A percentile compares a stretch with the other conserved stretches of the same genome.
Evolutionary conservation across 1,139 yeast genomes (phyloP).

Genomic region (Taphrina flavorubra): DNA sequence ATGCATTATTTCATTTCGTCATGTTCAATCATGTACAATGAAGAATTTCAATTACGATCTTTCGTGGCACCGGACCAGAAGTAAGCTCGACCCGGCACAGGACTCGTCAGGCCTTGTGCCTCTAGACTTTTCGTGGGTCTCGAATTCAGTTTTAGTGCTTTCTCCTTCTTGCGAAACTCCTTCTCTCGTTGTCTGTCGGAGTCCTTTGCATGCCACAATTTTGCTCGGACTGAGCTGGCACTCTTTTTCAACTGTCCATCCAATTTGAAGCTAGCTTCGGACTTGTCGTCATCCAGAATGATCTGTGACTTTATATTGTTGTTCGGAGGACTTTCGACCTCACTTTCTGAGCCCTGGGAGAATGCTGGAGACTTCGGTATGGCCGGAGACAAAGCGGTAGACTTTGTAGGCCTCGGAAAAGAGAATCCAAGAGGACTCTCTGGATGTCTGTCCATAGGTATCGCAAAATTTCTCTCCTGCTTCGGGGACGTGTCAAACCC

Average conservation of each 20-base stretch:
- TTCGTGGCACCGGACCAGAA: constrained; percentile 20
- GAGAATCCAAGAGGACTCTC: constrained; percentile 31
- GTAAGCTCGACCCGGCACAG: constrained; percentile 5
- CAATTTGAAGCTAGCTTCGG: constrained; percentile 38
- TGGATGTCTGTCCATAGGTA: constrained; percentile 6
- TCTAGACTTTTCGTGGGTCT: constrained; percentile 13
- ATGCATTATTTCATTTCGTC: not conserved
- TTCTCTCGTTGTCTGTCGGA: constrained; percentile 22
- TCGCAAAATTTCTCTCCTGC: constrained; percentile 9
- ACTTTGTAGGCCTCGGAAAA: constrained; percentile 28
- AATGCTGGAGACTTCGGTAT: constrained; percentile 20
- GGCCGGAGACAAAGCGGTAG: constrained; percentile 2
- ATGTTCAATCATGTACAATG: not conserved
- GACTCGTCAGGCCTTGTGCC: constrained; percentile 3
- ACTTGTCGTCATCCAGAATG: constrained; percentile 33
- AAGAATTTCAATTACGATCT: not conserved
- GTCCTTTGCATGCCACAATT: constrained; percentile 34
- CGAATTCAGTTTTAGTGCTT: constrained; percentile 1
- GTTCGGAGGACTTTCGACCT: constrained; percentile 1
- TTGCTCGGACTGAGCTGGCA: constrained; percentile 22
- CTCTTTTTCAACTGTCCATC: constrained; percentile 38
- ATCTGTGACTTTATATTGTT: constrained; percentile 7
- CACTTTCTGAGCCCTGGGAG: constrained; percentile 31
- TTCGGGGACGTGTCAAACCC: constrained; percentile 32
- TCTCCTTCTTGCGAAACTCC: constrained; percentile 18